Conservation (phyloP, 2,329 filamentous ascomycete species). For the Paecilomyces fulvus region DNA sequence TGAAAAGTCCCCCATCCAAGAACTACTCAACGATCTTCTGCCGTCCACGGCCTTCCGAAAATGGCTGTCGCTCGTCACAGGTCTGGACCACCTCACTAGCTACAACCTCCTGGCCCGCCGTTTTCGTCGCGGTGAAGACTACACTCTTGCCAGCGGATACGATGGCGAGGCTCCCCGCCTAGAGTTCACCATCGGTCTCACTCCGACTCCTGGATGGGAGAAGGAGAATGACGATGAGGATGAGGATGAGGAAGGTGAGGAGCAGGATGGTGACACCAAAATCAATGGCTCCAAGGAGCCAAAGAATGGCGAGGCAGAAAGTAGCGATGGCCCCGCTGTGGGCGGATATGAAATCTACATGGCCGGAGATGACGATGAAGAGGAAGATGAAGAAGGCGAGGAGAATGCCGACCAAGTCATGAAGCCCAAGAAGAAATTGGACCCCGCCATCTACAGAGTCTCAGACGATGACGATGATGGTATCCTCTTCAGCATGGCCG, state of each 20-base stretch:
- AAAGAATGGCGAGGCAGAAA: slow-evolving; percentile 25
- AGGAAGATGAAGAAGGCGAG: slow-evolving; percentile 37
- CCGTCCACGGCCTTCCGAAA: slow-evolving; percentile 80
- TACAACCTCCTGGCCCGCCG: slow-evolving; percentile 74
- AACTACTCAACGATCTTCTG: slow-evolving; percentile 72
- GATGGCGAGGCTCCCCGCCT: slow-evolving; percentile 62
- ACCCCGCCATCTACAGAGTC: slow-evolving; percentile 82
- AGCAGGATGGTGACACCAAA: slow-evolving; percentile 8
- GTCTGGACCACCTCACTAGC: slow-evolving; percentile 56
- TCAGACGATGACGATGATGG: slow-evolving; percentile 64
- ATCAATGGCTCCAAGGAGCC: slow-evolving; percentile 8
- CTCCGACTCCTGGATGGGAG: slow-evolving; percentile 78
- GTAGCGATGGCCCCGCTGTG: slow-evolving; percentile 30
- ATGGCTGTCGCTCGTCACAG: slow-evolving; percentile 80
- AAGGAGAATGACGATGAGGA: slow-evolving; percentile 52
- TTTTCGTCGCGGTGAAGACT: slow-evolving; percentile 81
- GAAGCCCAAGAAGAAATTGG: slow-evolving; percentile 31
- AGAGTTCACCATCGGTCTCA: slow-evolving; percentile 80
- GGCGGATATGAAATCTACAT: slow-evolving; percentile 69
- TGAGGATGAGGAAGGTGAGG: slow-evolving; percentile 40
- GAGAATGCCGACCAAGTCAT: slow-evolving; percentile 22
- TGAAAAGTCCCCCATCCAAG: slow-evolving; percentile 50
- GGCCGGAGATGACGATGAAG: slow-evolving; percentile 63
- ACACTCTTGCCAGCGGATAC: slow-evolving; percentile 84
- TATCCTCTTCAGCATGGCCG: slow-evolving; percentile 59